phyloP scores from a whole-genome alignment of 805 yeast species.

The Sungouiozyma ichnusensis region DNA sequence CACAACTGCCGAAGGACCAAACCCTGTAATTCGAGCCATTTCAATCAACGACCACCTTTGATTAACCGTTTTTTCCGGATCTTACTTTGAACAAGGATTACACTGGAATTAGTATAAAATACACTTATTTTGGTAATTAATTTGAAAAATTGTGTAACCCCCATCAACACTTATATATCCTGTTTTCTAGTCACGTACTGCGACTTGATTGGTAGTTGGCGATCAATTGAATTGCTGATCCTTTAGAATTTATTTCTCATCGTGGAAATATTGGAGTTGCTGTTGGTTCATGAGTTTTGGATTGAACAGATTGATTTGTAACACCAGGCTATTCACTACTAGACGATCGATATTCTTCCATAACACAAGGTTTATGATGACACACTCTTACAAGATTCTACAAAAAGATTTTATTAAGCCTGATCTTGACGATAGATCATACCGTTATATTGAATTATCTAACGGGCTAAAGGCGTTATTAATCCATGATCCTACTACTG shows the following conservation, averaged over 20 bases:
- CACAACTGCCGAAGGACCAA: slow-evolving; percentile 19
- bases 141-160: too few relatives aligned
- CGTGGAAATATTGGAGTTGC: neutral
- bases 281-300: neutral
- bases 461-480: slow-evolving; percentile 52
- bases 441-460: slow-evolving; percentile 50
- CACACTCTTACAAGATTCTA: slow-evolving; percentile 8
- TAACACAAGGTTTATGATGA: neutral
- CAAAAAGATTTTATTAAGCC: slow-evolving; percentile 30
- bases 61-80: neutral
- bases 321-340: neutral
- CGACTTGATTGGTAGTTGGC: too few relatives aligned
- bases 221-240: too few relatives aligned
- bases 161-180: too few relatives aligned
- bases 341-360: neutral
- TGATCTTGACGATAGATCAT: slow-evolving; percentile 61
- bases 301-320: neutral
- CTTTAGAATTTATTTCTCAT: too few relatives aligned
- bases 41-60: neutral
- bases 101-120: too few relatives aligned
- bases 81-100: too few relatives aligned
- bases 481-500: slow-evolving; percentile 60
- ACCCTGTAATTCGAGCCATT: slow-evolving; percentile 26
- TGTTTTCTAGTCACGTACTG: too few relatives aligned
- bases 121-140: too few relatives aligned